Base-by-base conservation (phyloP, 139 green algal species). In the Raphidocelis subcapitata region DNA sequence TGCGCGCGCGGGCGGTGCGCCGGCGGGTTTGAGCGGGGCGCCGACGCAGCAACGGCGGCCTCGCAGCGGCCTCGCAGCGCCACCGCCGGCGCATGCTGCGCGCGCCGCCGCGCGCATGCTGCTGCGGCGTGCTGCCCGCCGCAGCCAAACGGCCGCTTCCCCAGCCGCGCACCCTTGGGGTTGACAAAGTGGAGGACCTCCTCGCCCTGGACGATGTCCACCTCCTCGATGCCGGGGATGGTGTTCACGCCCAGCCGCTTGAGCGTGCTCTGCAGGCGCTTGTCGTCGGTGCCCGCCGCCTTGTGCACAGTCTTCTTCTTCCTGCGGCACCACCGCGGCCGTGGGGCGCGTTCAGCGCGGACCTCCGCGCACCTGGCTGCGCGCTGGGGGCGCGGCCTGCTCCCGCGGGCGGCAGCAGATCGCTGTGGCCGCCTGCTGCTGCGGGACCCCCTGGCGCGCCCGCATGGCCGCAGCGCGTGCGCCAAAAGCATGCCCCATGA, bases 281-380 rank as follows among this genome's bases (percentile, higher is more conserved):
- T 99, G 85, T 99, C 96, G 79, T 99, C 95, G 37, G 92, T 98
- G 44, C 86, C 85, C 4, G 88, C 93, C 12, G 94, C 94, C 85
- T 99, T 99, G 89, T 99, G 96, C 61, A 97, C 90, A 3, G 91
- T 92, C 86, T 99, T 99, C 84, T 99, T 97, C 93, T 99, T 99
- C 60, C 96, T 98, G 80, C 62, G 46, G 26, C 4, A 62, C 41
- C 41, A 54, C 72, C 72, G n/a, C 16, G 14, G 63, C 18, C 16
- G 23, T 33, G 51, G 29, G 23, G 31, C 49, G 41, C 36, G 1
- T 44, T 44, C 12, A 47, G 14, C 41, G 18, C 36, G 28, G 26
- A n/a, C 21, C 69, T 28, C 10, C 20, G 47, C 69, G 12, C 26
- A 54, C 23, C 31, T 0, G 54, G n/a, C 28, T 8, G 28, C 20